Conservation (phyloP, 139 green algal genomes). For the Asterochloris erici region DNA sequence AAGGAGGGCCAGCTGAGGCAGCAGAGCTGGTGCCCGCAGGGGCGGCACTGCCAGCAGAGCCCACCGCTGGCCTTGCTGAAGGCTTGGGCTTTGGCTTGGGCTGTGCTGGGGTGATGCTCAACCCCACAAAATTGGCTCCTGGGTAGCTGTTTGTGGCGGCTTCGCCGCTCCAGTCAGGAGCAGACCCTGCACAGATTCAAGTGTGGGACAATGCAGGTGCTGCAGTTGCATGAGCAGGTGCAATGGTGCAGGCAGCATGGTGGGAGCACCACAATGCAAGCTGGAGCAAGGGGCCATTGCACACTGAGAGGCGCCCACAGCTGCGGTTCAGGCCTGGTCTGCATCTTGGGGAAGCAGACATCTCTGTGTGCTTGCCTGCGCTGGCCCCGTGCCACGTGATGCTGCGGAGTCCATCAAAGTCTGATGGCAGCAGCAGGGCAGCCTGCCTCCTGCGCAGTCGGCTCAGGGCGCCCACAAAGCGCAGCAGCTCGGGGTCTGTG, state of each 20-base stretch:
- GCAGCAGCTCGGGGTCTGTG: conserved; percentile 23
- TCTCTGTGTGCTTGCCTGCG: neutral
- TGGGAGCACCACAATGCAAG: too few species aligned
- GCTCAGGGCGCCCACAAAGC: conserved; percentile 37
- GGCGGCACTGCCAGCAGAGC: too few species aligned
- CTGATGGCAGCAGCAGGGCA: conserved; percentile 45
- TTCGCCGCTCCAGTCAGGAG: conserved; percentile 13
- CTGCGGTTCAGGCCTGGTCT: too few species aligned
- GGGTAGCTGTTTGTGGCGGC: conserved; percentile 1
- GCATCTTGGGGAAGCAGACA: too few species aligned
- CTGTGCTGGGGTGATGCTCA: conserved; percentile 15
- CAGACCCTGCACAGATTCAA: neutral
- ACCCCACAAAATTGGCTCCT: conserved; percentile 7
- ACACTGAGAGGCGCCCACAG: too few species aligned
- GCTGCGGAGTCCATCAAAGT: conserved; percentile 31
- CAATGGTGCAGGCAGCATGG: too few species aligned
- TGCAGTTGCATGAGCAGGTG: too few species aligned
- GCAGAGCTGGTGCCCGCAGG: too few species aligned
- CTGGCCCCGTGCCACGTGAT: conserved; percentile 44
- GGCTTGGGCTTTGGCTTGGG: neutral
- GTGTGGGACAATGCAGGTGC: too few species aligned
- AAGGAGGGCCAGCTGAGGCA: neutral
- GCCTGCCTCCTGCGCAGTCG: conserved; percentile 24
- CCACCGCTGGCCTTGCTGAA: too few species aligned
- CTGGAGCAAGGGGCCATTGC: too few species aligned